A percentile compares a stretch with the other conserved stretches of the same genome.
Conservation (phyloP, 306 rosid genomes). For the Trifolium subterraneum region DNA sequence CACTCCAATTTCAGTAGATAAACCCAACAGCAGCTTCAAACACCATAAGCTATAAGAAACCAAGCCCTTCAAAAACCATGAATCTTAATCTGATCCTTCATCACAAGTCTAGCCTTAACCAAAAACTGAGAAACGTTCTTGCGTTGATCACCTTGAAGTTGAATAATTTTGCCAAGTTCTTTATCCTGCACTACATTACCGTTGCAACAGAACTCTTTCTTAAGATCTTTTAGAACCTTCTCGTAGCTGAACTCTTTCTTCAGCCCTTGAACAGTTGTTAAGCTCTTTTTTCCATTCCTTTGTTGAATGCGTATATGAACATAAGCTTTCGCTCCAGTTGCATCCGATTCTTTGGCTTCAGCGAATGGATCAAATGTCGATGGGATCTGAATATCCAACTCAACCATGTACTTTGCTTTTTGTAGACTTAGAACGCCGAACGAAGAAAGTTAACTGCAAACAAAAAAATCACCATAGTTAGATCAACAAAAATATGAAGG, state of each 20-base stretch:
- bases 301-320: constrained; percentile 89
- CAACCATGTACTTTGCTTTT: constrained; percentile 79
- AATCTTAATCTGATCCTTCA: constrained; percentile 80
- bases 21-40: not conserved
- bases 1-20: not conserved
- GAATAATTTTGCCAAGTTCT: constrained; percentile 81
- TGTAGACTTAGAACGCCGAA: constrained; percentile 2
- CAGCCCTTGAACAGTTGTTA: constrained; percentile 91
- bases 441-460: constrained; percentile 23
- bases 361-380: constrained; percentile 76
- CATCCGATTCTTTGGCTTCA: constrained; percentile 72
- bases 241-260: constrained; percentile 76
- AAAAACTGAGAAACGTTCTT: constrained; percentile 80
- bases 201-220: constrained; percentile 89
- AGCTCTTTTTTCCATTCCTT: constrained; percentile 85
- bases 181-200: constrained; percentile 96
- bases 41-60: not conserved
- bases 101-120: constrained; percentile 64
- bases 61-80: constrained; percentile 70
- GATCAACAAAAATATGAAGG: not conserved
- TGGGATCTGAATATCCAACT: constrained; percentile 59
- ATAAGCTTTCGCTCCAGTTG: constrained; percentile 72
- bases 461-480: not conserved
- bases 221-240: constrained; percentile 81
- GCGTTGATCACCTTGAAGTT: constrained; percentile 94